Evolutionary conservation across 2,329 filamentous ascomycete genomes (phyloP), one percentile per base, ranked within the genome.

Genomic region (Cordyceps pruinosa): DNA sequence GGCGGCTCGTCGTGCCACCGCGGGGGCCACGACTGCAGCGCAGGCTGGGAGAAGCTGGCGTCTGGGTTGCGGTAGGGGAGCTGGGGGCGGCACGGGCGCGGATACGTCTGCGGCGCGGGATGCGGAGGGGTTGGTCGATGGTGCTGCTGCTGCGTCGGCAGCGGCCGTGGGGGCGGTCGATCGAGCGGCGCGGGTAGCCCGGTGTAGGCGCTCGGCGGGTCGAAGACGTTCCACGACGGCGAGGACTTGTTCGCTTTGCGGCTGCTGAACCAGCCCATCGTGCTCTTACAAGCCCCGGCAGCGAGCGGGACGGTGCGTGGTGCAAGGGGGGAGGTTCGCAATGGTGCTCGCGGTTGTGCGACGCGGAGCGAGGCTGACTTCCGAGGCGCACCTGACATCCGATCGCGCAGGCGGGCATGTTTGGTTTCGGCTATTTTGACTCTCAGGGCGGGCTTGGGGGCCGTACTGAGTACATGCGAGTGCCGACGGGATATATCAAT

Each of bases 151-250:
- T 44, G 49, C 10, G 39, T 23, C 12, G 42, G 49, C 35, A 46
- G 46, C 19, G 13, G 23, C 15, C 28, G 52, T 21, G 37, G 54
- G 17, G 28, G 48, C 10, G 39, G 49, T 21, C 1, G n/a, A n/a
- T n/a, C n/a, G n/a, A n/a, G 45, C n/a, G 10, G 15, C 46, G 35
- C 15, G 21, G 55, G 54, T 57, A 64, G 62, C 0, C 62, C 57
- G 30, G 60, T 63, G 37, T 54, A 47, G 15, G 59, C 41, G 19
- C 55, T 59, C 7, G 63, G 63, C 8, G 59, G 59, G 25, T 57
- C 56, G 17, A 39, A 37, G 17, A 57, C 13, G 37, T 57, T 57
- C 41, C 56, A 57, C 13, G 39, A 32, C 2, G 47, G 21, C 12
- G 47, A 50, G 9, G n/a, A 13, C 30, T 49, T 52, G 4, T 46